Evolutionary conservation across 1,284 basidiomycete species (phyloP), one percentile per base, ranked within the genome.

Genomic region (Puccinia triticina): DNA sequence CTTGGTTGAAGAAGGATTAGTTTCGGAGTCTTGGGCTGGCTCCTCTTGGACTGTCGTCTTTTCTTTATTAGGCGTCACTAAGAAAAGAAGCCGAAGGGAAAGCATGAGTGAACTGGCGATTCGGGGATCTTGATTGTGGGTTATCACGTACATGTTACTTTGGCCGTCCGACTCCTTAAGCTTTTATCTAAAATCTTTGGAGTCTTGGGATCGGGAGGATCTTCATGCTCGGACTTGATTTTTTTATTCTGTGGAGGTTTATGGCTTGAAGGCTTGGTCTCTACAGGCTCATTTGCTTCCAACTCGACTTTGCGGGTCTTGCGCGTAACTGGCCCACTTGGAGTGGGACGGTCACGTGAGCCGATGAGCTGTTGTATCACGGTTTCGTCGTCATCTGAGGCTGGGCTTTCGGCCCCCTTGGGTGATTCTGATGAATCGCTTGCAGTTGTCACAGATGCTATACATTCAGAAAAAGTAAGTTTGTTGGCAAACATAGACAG

Each of bases 381-480:
- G 37, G 53, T 75, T 21, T 75, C 73, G 73, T 75, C 73, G 21
- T 59, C 73, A 43, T 75, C 73, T 61, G 73, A 75, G 40, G 21
- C 73, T 29, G 32, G 34, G 18, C 73, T 75, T 11, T 75, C 55
- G 12, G 73, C 10, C 21, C 5, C 55, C 43, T 61, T 40, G 50
- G 55, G 34, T 46, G 73, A 18, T 43, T 14, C 23, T 43, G 34
- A n/a, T 43, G n/a, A 29, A 57, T n/a, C 55, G 12, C 53, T 75
- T 26, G 73, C 37, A 32, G 18, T 61, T 40, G 32, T 26, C 34
- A 59, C 53, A 26, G 37, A 29, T 75, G 32, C 73, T 75, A n/a
- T 34, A 48, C 32, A 50, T 53, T 32, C 29, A 72, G 29, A 26
- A 72, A 50, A 46, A 73, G n/a, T 29, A 32, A 26, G 11, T 43